Base-by-base conservation (phyloP, 108 stramenopile genomes). In the Nitzschia palea region DNA sequence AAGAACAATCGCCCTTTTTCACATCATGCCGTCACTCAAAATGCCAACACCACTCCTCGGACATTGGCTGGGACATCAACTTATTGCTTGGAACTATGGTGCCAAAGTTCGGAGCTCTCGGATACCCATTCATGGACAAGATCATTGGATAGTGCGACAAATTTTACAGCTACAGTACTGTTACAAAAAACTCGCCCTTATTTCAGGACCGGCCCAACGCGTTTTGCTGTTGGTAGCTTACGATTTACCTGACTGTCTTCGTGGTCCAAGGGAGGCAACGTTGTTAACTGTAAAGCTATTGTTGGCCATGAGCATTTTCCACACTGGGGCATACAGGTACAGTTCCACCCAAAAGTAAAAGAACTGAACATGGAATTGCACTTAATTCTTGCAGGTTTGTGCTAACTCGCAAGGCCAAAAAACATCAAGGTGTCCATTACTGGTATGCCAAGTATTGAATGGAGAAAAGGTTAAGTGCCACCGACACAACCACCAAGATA, bases 341-440 rank as follows among this genome's bases (percentile, higher is more conserved):
- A 97, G 64, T 97, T 97, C 74, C 97, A 97, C 70, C 97, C 97
- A 12, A 97, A 87, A 83, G 80, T 26, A 89, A 96, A 57, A 91
- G 95, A 23, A 94, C 97, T 14, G 78, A 81, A 23, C 64, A 76
- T 70, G 91, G 91, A 3, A 66, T 77, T 43, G 60, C 57, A 23
- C 32, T 90, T 0, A 88, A 90, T 48, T 93, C 88, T 81, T 87
- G 78, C 73, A 66, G 58, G 9, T 45, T 80, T 35, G 65, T 55
- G 2, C 32, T 44, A 37, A 3, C 58, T n/a, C 68, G 52, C 27
- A 55, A 65, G 15, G 31, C n/a, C 18, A 52, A 26, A 26, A n/a
- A 26, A 52, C n/a, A n/a, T n/a, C n/a, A n/a, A n/a, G n/a, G n/a
- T n/a, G n/a, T n/a, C n/a, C n/a, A n/a, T n/a, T n/a, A n/a, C n/a